Conservation (phyloP, 371 early-diverging fungal species). For the Mucor saturninus region DNA sequence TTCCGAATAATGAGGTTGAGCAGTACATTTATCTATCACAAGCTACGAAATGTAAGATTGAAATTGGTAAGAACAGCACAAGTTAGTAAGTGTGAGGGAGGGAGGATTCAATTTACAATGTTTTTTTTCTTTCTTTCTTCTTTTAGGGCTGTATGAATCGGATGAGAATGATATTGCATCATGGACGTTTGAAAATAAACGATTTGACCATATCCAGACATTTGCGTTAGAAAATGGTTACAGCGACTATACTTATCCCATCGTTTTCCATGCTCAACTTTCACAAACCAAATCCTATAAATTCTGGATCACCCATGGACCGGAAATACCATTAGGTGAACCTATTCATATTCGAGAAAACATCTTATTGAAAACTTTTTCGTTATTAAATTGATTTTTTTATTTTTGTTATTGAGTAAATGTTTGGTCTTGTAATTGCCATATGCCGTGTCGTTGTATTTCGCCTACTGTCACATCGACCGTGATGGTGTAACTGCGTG, state of each 20-base stretch:
- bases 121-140: neutral
- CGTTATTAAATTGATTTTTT: too few species aligned
- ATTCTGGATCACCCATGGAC: neutral
- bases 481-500: slow-evolving; percentile 87
- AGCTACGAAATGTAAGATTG: neutral
- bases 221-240: neutral
- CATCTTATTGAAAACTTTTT: neutral
- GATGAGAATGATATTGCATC: neutral
- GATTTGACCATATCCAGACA: neutral
- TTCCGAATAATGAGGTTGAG: neutral
- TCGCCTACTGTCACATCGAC: slow-evolving; percentile 65
- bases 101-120: too few species aligned
- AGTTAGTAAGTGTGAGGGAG: too few species aligned
- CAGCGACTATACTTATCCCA: neutral
- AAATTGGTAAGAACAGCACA: neutral
- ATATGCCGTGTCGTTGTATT: slow-evolving; percentile 56
- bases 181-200: neutral
- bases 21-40: neutral
- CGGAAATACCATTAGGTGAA: neutral
- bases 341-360: slow-evolving; percentile 1
- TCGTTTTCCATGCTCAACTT: neutral
- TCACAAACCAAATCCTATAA: neutral
- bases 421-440: slow-evolving; percentile 94
- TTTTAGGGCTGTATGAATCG: neutral
- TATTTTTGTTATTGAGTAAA: slow-evolving; percentile 45